phyloP scores from a whole-genome alignment of 257 asterid genomes.

The Capsicum baccatum region DNA sequence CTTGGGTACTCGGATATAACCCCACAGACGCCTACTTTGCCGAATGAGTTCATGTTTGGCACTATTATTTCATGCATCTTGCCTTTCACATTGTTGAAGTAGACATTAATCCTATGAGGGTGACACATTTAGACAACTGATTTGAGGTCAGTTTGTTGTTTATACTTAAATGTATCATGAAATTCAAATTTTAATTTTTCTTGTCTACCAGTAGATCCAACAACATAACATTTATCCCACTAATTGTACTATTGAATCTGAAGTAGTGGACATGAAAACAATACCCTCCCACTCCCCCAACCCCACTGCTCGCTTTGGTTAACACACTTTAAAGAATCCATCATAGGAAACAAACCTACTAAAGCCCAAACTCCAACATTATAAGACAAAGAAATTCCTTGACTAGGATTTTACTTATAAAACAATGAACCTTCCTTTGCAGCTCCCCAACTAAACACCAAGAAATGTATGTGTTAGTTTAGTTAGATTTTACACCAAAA shows the following conservation, averaged over 20 bases:
- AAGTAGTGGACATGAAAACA: constrained; percentile 77
- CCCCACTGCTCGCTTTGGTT: constrained; percentile 48
- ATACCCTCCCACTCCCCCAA: constrained; percentile 42
- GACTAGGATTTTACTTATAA: constrained; percentile 57
- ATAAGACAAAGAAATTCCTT: constrained; percentile 64
- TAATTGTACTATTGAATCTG: constrained; percentile 76
- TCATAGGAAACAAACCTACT: constrained; percentile 78
- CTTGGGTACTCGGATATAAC: constrained; percentile 68
- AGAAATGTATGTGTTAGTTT: too few relatives aligned
- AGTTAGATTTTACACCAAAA: too few relatives aligned
- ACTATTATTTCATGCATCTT: constrained; percentile 68
- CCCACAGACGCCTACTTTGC: constrained; percentile 72
- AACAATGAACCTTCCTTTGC: constrained; percentile 48
- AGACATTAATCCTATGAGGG: constrained; percentile 74
- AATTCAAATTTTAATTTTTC: constrained; percentile 72
- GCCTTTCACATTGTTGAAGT: constrained; percentile 79
- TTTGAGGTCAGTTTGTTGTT: constrained; percentile 62
- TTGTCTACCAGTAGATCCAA: constrained; percentile 66
- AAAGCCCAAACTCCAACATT: constrained; percentile 61
- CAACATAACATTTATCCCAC: constrained; percentile 79
- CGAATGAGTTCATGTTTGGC: constrained; percentile 62
- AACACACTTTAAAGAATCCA: constrained; percentile 66
- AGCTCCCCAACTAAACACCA: too few relatives aligned
- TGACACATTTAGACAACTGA: constrained; percentile 60
- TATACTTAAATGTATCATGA: constrained; percentile 81